Percentiles rank a stretch among this genome's conserved stretches.
These are phyloP conservation scores for Cnidoscolus chayamansa DNA, from an alignment of 441 rosid species.

Conservation along the genomic window DNA sequence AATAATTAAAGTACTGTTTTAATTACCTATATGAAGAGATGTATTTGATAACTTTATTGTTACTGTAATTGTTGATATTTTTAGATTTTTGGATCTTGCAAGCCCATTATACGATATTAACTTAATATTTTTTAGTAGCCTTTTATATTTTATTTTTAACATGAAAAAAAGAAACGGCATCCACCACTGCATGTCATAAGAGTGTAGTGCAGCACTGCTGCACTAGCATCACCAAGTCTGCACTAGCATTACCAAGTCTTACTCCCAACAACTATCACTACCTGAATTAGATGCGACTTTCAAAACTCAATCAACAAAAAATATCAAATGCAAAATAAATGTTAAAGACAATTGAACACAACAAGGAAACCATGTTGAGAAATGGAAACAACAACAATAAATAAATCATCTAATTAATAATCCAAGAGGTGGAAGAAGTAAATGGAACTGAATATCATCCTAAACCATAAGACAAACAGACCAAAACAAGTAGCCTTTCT, in stretches of 20 bases:
- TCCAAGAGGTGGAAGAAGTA: neutral
- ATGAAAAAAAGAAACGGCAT: neutral
- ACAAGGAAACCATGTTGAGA: neutral
- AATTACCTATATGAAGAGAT: no score
- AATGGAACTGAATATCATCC: neutral
- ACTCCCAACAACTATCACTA: neutral
- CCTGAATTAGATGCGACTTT: neutral
- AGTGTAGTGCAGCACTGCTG: neutral
- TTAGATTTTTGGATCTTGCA: no score
- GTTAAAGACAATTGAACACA: neutral
- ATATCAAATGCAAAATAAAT: neutral
- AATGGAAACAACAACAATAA: neutral
- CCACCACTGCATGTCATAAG: neutral
- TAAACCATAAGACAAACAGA: constrained; percentile 6
- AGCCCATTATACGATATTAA: no score
- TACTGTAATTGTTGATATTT: no score
- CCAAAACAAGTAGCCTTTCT: neutral
- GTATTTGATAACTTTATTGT: no score
- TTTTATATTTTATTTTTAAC: no score
- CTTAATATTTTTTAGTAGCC: no score
- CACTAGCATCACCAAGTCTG: neutral
- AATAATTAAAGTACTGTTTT: no score
- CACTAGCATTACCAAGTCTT: neutral
- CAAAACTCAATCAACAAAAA: neutral
- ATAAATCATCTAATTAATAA: constrained; percentile 2